Base-by-base conservation (phyloP, 2,329 filamentous ascomycete genomes). In the Hortaea werneckii region DNA sequence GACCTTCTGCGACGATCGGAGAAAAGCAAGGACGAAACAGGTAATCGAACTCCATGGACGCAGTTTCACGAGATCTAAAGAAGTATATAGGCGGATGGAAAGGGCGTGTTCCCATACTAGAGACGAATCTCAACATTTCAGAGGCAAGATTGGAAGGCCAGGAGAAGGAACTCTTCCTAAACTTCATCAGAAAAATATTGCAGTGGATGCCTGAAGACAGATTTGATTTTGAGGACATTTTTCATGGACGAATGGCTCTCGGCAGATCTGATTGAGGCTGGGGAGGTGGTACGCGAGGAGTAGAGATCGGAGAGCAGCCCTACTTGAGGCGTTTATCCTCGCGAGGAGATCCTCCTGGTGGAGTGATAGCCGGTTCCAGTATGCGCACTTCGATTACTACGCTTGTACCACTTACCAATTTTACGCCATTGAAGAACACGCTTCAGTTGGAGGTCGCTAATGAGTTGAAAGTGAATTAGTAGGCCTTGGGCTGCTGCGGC, bases 281-380 rank as follows among this genome's bases (percentile, higher is more conserved):
- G 40, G 32, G 40, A 42, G 27, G 12, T 42, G 9, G 40, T 42
- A 29, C 29, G 29, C n/a, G 40, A 42, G 30, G 39, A 40, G 10
- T 29, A 32, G 12, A 27, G n/a, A 4, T 20, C 26, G n/a, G 47
- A 44, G 20, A 54, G 29, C 28, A 56, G 53, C 40, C 45, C 53
- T 39, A 46, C 20, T 20, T 20, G 20, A 20, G 20, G 20, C 20
- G 20, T 20, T 20, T 20, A 20, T 20, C 20, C 20, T 20, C 20
- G 20, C 20, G 20, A 20, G 20, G 20, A 20, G 20, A 20, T 20
- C 20, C 20, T 20, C 20, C 20, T 20, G 20, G 20, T 20, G 20
- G 20, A 20, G 20, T 20, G 20, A 20, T 20, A 20, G 20, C 20
- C 20, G 20, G 20, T 20, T 20, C 20, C 20, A 20, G 20, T 20